Conservation (phyloP, 352 stramenopile genomes). For the Phytophthora meadii region DNA sequence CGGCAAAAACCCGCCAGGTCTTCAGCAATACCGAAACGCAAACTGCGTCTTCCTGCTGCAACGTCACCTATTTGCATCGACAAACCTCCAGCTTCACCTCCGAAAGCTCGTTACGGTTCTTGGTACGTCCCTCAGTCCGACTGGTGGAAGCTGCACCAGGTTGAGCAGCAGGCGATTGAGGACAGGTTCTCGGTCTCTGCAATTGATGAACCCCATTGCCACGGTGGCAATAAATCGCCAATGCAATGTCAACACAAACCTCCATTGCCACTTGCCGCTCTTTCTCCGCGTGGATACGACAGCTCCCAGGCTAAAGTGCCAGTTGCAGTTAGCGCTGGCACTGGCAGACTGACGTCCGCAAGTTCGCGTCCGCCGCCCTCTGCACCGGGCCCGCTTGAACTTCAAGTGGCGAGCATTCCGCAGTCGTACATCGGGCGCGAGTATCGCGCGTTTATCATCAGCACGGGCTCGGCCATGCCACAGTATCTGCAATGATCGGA, state of each 20-base stretch:
- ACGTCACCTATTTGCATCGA: neutral
- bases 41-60: slow-evolving; percentile 1
- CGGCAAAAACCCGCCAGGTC: neutral
- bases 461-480: slow-evolving; percentile 44
- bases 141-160: slow-evolving; percentile 58
- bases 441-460: slow-evolving; percentile 57
- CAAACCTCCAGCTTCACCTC: slow-evolving; percentile 6
- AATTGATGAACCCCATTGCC: slow-evolving; percentile 26
- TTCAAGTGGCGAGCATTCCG: slow-evolving; percentile 42
- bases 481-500: slow-evolving; percentile 40
- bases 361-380: slow-evolving; percentile 17
- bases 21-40: slow-evolving; percentile 4
- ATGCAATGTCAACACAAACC: slow-evolving; percentile 44
- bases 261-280: slow-evolving; percentile 14
- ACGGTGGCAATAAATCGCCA: slow-evolving; percentile 17
- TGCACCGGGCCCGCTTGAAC: slow-evolving; percentile 23
- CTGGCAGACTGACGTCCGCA: slow-evolving; percentile 9
- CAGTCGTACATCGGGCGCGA: slow-evolving; percentile 66
- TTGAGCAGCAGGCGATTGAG: slow-evolving; percentile 40
- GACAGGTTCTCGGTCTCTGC: slow-evolving; percentile 31
- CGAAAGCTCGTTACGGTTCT: slow-evolving; percentile 49
- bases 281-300: slow-evolving; percentile 9
- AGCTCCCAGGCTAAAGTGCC: neutral
- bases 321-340: neutral
- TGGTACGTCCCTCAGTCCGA: slow-evolving; percentile 65